A percentile compares a stretch with the other conserved stretches of the same genome.
phyloP scores from a whole-genome alignment of 108 stramenopile species.

The Cyclotella atomus region DNA sequence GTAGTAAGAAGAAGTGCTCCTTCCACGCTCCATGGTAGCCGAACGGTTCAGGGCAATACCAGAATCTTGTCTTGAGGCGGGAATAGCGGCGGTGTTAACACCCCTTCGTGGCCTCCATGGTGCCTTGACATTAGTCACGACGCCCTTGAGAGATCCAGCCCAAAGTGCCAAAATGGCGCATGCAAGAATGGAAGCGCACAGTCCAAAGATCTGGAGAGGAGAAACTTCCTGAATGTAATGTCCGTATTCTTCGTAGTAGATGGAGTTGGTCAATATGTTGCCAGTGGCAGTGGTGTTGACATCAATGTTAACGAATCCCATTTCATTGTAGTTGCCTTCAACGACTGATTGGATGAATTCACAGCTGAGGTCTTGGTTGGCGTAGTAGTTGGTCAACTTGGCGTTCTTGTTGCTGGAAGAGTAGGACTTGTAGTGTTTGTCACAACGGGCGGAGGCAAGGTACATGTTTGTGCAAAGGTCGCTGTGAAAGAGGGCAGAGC shows the following conservation, averaged over 20 bases:
- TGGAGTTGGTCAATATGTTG: slow-evolving; percentile 10
- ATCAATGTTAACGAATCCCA: slow-evolving; percentile 64
- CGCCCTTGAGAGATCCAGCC: slow-evolving; percentile 19
- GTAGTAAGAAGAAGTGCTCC: slow-evolving; percentile 34
- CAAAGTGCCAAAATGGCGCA: slow-evolving; percentile 23
- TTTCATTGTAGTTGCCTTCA: slow-evolving; percentile 75
- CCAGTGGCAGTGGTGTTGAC: slow-evolving; percentile 9
- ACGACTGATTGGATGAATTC: slow-evolving; percentile 72
- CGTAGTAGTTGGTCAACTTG: slow-evolving; percentile 21
- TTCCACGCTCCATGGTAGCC: slow-evolving; percentile 14
- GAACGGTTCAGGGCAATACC: slow-evolving; percentile 25
- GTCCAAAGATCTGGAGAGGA: slow-evolving; percentile 34
- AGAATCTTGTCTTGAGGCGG: not conserved
- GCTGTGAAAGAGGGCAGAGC: slow-evolving; percentile 26
- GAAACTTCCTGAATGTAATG: slow-evolving; percentile 26
- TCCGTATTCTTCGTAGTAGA: slow-evolving; percentile 27
- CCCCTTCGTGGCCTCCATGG: slow-evolving; percentile 44
- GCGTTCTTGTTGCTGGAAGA: slow-evolving; percentile 30
- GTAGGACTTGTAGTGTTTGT: slow-evolving; percentile 57
- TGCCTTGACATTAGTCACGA: slow-evolving; percentile 17
- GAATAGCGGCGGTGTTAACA: not conserved
- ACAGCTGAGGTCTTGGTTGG: slow-evolving; percentile 58
- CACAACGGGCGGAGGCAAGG: slow-evolving; percentile 61
- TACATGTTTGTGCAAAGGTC: slow-evolving; percentile 56
- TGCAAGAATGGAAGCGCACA: slow-evolving; percentile 21